Evolutionary conservation across 164 flowering plant genomes (phyloP), one percentile per base, ranked within the genome.

Genomic region (Platanus orientalis): DNA sequence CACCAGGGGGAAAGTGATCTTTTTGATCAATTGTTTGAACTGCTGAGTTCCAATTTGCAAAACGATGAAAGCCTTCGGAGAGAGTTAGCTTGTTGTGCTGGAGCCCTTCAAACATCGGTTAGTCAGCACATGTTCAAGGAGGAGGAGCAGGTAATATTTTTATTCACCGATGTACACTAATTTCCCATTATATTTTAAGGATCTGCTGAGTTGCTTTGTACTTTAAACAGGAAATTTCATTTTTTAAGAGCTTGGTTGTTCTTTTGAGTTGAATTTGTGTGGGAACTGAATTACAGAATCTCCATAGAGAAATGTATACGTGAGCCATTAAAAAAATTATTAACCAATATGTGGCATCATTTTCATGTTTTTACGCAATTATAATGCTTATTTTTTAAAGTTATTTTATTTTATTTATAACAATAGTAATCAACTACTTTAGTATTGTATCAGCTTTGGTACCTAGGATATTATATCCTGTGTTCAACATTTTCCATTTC

Each of bases 41-140:
- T 87, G 61, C 69, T 93, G 62, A 86, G 74, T 54, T 76, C 83
- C 27, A 66, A 78, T 53, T 57, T 66, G 73, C 80, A 79, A 62
- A 67, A 79, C 71, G 88, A 85, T 42, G 96, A 84, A 72, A 77
- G 79, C 65, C 81, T 75, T 70, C 70, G 84, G 32, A 80, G 92
- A 68, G 98, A 90, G 75, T 66, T 93, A 60, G 94, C 97, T 21
- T 90, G 92, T 32, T 80, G 94, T 50, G 80, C 92, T 0, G 87
- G 90, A 67, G 97, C 92, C 24, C 90, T 93, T 56, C 85, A 80
- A 67, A 90, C 96, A 65, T 87, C 96, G 50, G 79, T 93, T 69
- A 76, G 81, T 65, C 97, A 93, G 80, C 97, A 93, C 76, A 87
- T 93, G 96, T 80, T 79, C 71, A 90, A 93, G 84, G 98, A 93